Base-by-base conservation (phyloP, 1,284 basidiomycete species). In the Rhodotorula sp. region DNA sequence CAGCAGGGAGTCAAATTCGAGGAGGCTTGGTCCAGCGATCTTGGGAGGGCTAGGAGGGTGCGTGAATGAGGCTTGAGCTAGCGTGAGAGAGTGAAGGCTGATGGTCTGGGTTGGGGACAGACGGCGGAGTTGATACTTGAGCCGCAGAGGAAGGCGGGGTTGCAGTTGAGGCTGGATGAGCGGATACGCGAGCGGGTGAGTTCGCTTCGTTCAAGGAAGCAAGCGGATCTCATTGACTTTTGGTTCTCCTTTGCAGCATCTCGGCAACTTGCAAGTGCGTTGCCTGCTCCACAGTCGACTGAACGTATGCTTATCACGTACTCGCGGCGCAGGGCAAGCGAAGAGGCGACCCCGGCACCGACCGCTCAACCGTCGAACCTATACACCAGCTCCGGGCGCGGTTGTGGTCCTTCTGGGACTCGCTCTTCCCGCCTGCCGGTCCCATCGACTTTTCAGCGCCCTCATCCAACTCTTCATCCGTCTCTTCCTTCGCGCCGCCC, bases 361-460 rank as follows among this genome's bases (percentile, higher is more conserved):
- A 68, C 26, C 54, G 60, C 1, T 62, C 59, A 0, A 74, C 72
- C 2, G 71, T 75, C 37, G 75, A 76, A n/a, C 69, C 72, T 0
- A 48, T 61, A 11, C 20, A 68, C 1, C 26, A 34, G 10, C 68
- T 76, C 9, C 70, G 61, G 0, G 51, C 46, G 1, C 74, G 75
- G 0, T 54, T 76, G 10, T 66, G 73, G 44, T 58, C 65, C 28
- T 76, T 76, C 62, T 76, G 68, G 69, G 70, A 72, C 62, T 44
- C 44, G 10, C 62, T 70, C 18, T 72, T 76, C 65, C 64, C 68
- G 15, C 50, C 59, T 15, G 2, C 46, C 9, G 28, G 59, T 7
- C 28, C 48, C 11, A 4, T 24, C 16, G 20, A 24, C 4, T 16
- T 7, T 9, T 15, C 40, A 11, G 4, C 28, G 11, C 15, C 50